Evolutionary conservation across 1,284 basidiomycete genomes (phyloP), one percentile per base, ranked within the genome.

Genomic region (Testicularia cyperi): DNA sequence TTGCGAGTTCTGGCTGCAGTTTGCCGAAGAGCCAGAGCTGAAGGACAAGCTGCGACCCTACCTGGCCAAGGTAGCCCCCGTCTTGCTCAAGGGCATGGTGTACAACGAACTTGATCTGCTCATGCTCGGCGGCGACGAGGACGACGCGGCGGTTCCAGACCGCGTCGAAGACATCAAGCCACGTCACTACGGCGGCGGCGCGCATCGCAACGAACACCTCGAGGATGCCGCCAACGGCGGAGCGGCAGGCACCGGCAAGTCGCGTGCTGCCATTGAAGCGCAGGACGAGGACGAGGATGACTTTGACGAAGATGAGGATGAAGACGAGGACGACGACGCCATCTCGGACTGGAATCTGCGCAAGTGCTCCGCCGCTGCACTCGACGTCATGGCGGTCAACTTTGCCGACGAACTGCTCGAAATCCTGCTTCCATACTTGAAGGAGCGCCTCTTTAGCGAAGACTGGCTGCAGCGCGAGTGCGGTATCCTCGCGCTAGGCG

Each of bases 1-100:
- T 12, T 96, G 92, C 82, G 95, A 99, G 81, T 98, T 99, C 79
- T 98, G 95, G 95, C 83, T 99, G 58, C 96, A 94, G 1, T 98
- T 99, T 74, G 92, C 95, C 14, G 95, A 99, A 77, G 91, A 97
- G 72, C 85, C 86, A 13, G 86, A 89, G 38, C 82, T 98, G 20
- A 85, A 86, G 14, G 84, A 85, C 13, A 89, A 88, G 77, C 81
- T 99, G 22, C 85, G 86, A 44, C 92, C 91, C 0, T 84, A 92
- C 58, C 82, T 99, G 8, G 83, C 81, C 29, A 88, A 88, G 67
- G 88, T 99, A 33, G 91, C 89, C 0, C 95, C 95, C 0, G 88
- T 96, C 13, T 81, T 99, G 22, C 82, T 99, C 54, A 88, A 95
- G 74, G 94, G 92, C 69, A 99, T 98, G 94, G 80, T 94, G 29